Percentiles rank a stretch among this genome's conserved stretches.
Conservation (phyloP, 768 basidiomycete genomes). For the Termitomyces sp. region DNA sequence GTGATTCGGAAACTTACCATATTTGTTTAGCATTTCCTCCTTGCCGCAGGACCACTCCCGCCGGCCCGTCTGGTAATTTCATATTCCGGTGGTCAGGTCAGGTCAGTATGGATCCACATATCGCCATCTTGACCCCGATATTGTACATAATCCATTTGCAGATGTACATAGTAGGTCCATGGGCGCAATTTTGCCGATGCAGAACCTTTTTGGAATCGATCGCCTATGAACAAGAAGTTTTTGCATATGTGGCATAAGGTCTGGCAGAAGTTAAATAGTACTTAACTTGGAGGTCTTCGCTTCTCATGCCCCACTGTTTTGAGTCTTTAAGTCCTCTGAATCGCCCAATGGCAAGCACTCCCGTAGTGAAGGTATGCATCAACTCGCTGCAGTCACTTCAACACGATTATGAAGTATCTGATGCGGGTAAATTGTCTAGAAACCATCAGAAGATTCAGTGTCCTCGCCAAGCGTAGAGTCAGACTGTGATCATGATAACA, state of each 20-base stretch:
- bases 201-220: constrained; percentile 1
- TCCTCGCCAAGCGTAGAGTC: not conserved
- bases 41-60: constrained; percentile 1
- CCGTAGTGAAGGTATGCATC: not conserved
- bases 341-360: not conserved
- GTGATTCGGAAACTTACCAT: not conserved
- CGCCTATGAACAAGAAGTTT: not conserved
- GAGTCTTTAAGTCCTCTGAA: not conserved
- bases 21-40: not conserved
- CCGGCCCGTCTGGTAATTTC: constrained; percentile 1
- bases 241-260: not conserved
- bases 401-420: not conserved
- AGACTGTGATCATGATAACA: not conserved
- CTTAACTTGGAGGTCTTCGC: not conserved
- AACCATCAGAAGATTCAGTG: not conserved
- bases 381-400: not conserved
- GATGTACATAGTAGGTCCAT: not conserved
- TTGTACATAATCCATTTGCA: not conserved
- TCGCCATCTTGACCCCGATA: not conserved
- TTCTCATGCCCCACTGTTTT: not conserved
- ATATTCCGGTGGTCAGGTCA: not conserved
- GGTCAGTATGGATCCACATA: not conserved
- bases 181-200: not conserved
- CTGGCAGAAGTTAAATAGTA: not conserved
- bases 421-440: not conserved